These are phyloP conservation scores for Lactifluus hygrophoroides DNA, from an alignment of 768 basidiomycete species.

Conservation along the genomic window DNA sequence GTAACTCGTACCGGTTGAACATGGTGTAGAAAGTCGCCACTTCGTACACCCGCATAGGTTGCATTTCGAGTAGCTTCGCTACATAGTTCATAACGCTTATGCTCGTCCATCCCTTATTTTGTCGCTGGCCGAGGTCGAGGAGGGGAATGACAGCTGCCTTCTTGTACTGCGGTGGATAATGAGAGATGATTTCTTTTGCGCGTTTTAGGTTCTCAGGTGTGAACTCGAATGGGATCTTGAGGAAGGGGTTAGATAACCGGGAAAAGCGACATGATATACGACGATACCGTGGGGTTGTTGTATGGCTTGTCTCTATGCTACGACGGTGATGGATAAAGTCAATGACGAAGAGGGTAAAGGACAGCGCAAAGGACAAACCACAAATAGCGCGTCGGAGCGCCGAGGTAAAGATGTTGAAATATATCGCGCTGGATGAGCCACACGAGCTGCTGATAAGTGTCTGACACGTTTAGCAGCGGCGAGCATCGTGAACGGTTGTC, in stretches of 20 bases:
- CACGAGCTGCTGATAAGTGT: slow-evolving; percentile 1
- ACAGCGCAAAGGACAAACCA: slow-evolving; percentile 45
- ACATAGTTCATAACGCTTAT: slow-evolving; percentile 99
- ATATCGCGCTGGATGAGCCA: slow-evolving; percentile 14
- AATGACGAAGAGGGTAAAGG: slow-evolving; percentile 10
- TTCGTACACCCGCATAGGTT: slow-evolving; percentile 98
- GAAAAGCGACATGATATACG: background rate
- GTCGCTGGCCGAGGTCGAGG: slow-evolving; percentile 91
- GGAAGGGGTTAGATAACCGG: background rate
- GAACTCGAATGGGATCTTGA: slow-evolving; percentile 87
- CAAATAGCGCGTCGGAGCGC: slow-evolving; percentile 78
- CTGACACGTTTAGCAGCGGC: slow-evolving; percentile 9
- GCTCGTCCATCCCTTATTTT: slow-evolving; percentile 98
- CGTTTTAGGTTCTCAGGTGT: slow-evolving; percentile 71
- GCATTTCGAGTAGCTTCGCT: slow-evolving; percentile 87
- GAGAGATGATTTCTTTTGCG: slow-evolving; percentile 82
- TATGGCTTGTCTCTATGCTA: slow-evolving; percentile 93
- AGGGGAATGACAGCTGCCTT: slow-evolving; percentile 97
- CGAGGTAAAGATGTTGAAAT: slow-evolving; percentile 37
- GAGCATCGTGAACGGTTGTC: slow-evolving; percentile 6
- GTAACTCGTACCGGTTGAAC: slow-evolving; percentile 83
- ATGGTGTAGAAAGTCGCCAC: slow-evolving; percentile 99
- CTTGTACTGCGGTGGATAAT: slow-evolving; percentile 96
- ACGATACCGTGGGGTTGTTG: slow-evolving; percentile 80
- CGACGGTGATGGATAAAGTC: slow-evolving; percentile 18